Conservation (phyloP, 345 rosid species). For the Pistacia integerrima region DNA sequence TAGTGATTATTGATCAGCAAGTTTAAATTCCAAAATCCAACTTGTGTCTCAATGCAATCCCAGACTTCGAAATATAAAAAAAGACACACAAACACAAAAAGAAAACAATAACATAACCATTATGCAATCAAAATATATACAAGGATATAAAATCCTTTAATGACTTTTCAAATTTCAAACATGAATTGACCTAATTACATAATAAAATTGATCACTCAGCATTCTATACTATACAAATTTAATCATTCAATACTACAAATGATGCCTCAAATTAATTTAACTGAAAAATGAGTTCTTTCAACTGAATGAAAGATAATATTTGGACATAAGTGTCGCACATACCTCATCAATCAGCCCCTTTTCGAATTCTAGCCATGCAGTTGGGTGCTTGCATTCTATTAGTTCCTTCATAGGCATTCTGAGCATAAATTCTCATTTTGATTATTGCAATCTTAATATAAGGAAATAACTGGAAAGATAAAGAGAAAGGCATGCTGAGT, state of each 20-base stretch:
- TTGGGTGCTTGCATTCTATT: constrained; percentile 78
- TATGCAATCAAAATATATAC: background rate
- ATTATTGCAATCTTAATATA: constrained; percentile 16
- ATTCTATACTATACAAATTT: background rate
- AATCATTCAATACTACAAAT: background rate
- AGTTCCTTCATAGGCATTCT: constrained; percentile 83
- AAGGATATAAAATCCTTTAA: too few species aligned
- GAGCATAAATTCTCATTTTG: constrained; percentile 30
- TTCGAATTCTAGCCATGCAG: constrained; percentile 90
- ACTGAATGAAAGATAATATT: background rate
- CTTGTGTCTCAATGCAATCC: background rate
- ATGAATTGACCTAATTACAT: background rate
- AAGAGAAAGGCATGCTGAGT: background rate
- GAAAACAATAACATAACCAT: background rate
- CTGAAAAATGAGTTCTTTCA: background rate
- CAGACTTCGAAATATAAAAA: background rate
- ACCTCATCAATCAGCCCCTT: constrained; percentile 86
- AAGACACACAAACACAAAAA: too few species aligned
- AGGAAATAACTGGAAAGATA: background rate
- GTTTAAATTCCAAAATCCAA: background rate
- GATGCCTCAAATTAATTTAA: background rate
- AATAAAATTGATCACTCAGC: background rate
- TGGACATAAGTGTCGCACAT: background rate
- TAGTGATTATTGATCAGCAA: background rate
- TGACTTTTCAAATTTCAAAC: background rate